These are phyloP conservation scores for Venturia effusa DNA, from an alignment of 2,329 filamentous ascomycete genomes.

Conservation along the genomic window DNA sequence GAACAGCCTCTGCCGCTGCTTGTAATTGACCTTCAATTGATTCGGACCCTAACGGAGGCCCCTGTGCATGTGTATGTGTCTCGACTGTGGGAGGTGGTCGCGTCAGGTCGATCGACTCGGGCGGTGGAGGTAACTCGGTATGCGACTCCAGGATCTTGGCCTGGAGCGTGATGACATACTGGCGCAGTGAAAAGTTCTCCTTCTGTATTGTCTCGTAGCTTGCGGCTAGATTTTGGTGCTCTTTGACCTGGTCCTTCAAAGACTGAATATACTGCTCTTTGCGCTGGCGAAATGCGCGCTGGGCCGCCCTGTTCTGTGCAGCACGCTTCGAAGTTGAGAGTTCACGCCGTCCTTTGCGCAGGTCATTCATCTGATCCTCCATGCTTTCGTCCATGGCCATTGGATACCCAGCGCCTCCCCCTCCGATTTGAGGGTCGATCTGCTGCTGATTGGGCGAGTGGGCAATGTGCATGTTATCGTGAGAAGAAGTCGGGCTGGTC, in stretches of 20 bases:
- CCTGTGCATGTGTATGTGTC: background rate
- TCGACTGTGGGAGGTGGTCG: background rate
- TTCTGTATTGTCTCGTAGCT: constrained; percentile 69
- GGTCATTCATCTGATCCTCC: constrained; percentile 22
- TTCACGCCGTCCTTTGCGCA: constrained; percentile 76
- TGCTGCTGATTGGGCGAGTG: constrained; percentile 32
- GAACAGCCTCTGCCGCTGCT: constrained; percentile 7
- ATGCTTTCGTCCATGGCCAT: constrained; percentile 8
- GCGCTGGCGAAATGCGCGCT: constrained; percentile 94
- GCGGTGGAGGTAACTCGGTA: constrained; percentile 74
- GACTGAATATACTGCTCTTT: constrained; percentile 99
- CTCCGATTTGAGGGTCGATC: constrained; percentile 49
- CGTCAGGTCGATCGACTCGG: constrained; percentile 62
- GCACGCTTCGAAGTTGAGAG: constrained; percentile 92
- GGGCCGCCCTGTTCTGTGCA: constrained; percentile 85
- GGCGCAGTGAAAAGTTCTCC: constrained; percentile 82
- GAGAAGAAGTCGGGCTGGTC: constrained; percentile 19
- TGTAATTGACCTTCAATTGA: constrained; percentile 8
- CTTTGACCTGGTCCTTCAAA: constrained; percentile 84
- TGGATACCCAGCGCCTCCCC: constrained; percentile 16
- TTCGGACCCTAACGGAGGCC: background rate
- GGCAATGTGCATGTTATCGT: constrained; percentile 32
- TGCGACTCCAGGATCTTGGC: constrained; percentile 73
- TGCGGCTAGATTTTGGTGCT: constrained; percentile 64
- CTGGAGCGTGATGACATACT: constrained; percentile 88